These are phyloP conservation scores for Yarrowia sp. DNA, from an alignment of 805 yeast species.

Conservation along the genomic window DNA sequence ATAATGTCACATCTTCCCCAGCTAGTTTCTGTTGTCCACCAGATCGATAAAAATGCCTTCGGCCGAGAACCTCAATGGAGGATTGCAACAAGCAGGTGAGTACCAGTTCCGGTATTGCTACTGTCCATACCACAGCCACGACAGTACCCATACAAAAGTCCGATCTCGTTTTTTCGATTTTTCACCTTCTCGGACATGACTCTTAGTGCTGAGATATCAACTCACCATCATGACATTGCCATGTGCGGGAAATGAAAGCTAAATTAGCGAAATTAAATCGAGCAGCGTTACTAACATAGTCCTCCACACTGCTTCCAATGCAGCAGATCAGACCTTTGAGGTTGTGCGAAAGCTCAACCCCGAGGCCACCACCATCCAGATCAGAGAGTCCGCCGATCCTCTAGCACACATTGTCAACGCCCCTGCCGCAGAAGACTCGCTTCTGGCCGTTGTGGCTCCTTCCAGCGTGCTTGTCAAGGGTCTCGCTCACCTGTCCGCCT, in stretches of 20 bases:
- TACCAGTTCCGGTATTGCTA: not conserved
- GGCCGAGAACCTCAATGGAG: slow-evolving; percentile 9
- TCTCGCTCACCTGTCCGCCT: slow-evolving; percentile 54
- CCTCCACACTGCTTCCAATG: slow-evolving; percentile 25
- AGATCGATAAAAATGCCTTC: slow-evolving; percentile 19
- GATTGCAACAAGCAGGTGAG: slow-evolving; percentile 25
- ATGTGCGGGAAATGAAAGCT: not conserved
- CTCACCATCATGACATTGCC: not conserved
- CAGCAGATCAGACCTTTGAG: slow-evolving; percentile 22
- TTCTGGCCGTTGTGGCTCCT: slow-evolving; percentile 49
- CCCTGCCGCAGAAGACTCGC: slow-evolving; percentile 10
- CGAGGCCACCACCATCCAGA: slow-evolving; percentile 9
- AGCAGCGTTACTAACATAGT: not conserved
- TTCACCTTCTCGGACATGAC: not conserved
- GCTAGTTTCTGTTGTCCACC: not conserved
- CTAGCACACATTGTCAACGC: slow-evolving; percentile 20
- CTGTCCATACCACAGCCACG: not conserved
- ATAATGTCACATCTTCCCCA: slow-evolving; percentile 9
- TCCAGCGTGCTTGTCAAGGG: slow-evolving; percentile 50
- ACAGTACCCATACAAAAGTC: no score
- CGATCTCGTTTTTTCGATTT: not conserved
- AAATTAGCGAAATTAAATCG: not conserved
- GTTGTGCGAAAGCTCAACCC: slow-evolving; percentile 16
- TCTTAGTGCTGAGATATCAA: no score
- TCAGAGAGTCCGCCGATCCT: slow-evolving; percentile 24